Base-by-base conservation (phyloP, 495 filamentous ascomycete species). In the Aspergillus kassunensis region DNA sequence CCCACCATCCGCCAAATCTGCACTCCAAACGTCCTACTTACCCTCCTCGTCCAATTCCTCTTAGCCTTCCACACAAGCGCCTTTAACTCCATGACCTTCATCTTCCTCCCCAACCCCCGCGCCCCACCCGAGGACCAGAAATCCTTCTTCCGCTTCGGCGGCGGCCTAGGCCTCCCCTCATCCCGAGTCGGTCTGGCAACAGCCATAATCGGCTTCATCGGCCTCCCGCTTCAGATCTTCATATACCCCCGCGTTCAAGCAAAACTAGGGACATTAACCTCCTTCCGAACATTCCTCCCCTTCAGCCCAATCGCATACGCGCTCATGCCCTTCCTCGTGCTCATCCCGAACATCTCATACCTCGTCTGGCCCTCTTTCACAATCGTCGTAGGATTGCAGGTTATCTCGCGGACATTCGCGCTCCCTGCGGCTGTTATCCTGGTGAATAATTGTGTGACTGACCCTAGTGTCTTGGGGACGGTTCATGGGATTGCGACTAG, bases 51-150 rank as follows among this genome's bases (percentile, higher is more conserved):
- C 4, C 84, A 89, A 29, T 81, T 78, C 33, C 72, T 89, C 8
- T 72, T 91, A 13, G 80, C 83, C n/a, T 74, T 88, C 55, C 88
- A 92, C 63, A 82, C 85, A 29, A 80, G 83, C 30, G 83, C 87
- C 7, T 92, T 88, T 74, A 87, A 85, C 66, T 77, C 84, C 40
- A 75, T 91, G 57, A 86, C 85, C 39, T 87, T 85, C 43, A 77
- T 87, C 20, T 88, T 87, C 62, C 71, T 92, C 44, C 85, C 84
- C 8, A 82, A 81, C 3, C 85, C 87, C 0, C 78, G 76, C 9
- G 76, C 80, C 8, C 67, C 73, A 15, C 73, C 78, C 16, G 56
- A 58, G 41, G 64, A 69, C n/a, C 72, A 67, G 6, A 59, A 64
- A 18, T 70, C 74, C 1, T 71, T 82, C 20, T 76, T 90, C 61